Evolutionary conservation across 2,329 filamentous ascomycete species (phyloP).

Genomic region (Colletotrichum aenigma): DNA sequence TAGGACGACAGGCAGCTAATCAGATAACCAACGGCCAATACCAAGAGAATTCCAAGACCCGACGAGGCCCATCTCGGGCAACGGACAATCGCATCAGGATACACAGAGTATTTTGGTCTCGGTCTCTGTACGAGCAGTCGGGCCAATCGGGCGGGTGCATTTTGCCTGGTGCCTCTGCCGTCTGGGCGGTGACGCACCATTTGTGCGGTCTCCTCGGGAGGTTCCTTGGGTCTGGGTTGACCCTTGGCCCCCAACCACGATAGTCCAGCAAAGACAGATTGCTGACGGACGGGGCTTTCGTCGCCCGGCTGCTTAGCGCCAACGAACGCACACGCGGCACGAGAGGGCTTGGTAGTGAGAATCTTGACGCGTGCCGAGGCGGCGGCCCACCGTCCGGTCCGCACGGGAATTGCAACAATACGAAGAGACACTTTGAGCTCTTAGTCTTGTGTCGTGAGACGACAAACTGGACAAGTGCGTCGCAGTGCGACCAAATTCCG

Average conservation of each 20-base stretch:
- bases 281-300: not conserved
- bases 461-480: not conserved
- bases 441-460: not conserved
- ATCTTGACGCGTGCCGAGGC: not conserved
- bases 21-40: not conserved
- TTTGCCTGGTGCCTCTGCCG: not conserved
- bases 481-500: not conserved
- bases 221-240: not conserved
- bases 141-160: not conserved
- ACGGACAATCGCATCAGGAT: not conserved
- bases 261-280: not conserved
- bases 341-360: not conserved
- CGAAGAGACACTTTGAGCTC: not conserved
- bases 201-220: not conserved
- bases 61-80: not conserved
- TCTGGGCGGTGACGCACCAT: not conserved
- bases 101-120: not conserved
- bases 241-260: not conserved
- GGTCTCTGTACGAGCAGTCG: not conserved
- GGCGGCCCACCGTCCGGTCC: not conserved
- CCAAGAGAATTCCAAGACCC: not conserved
- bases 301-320: not conserved
- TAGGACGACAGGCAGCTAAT: not conserved
- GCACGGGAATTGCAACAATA: not conserved
- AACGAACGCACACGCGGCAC: not conserved